phyloP scores from a whole-genome alignment of 2,329 filamentous ascomycete species.

The Hymenoscyphus fructigenus region DNA sequence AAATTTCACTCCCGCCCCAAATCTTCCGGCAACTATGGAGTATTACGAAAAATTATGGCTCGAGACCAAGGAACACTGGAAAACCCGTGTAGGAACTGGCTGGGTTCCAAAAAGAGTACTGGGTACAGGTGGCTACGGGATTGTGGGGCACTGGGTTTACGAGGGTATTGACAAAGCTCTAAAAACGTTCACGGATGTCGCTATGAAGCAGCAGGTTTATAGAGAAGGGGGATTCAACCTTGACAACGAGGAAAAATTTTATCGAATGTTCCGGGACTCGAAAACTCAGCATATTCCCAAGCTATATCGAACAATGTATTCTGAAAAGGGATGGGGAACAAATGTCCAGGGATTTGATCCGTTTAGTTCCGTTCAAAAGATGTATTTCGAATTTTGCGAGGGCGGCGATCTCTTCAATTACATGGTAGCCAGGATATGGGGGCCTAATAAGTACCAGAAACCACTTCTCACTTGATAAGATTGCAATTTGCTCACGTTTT shows the following conservation, averaged over 20 bases:
- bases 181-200: constrained; percentile 3
- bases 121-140: not conserved
- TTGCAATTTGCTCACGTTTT: not conserved
- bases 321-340: not conserved
- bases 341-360: constrained; percentile 1
- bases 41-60: not conserved
- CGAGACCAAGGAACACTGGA: constrained; percentile 3
- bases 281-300: constrained; percentile 10
- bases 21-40: not conserved
- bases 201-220: constrained; percentile 7
- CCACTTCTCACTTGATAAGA: constrained; percentile 3
- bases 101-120: constrained; percentile 12
- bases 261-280: not conserved
- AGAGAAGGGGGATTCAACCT: not conserved
- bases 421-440: not conserved
- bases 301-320: constrained; percentile 13
- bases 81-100: constrained; percentile 7
- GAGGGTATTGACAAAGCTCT: constrained; percentile 1
- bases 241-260: constrained; percentile 1
- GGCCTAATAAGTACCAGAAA: not conserved
- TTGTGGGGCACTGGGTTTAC: constrained; percentile 13
- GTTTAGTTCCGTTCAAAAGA: constrained; percentile 13
- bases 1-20: not conserved
- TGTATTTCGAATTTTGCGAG: constrained; percentile 18
- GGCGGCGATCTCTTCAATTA: constrained; percentile 6